Base-by-base conservation (phyloP, 768 basidiomycete genomes). In the Calocera viscosa region DNA sequence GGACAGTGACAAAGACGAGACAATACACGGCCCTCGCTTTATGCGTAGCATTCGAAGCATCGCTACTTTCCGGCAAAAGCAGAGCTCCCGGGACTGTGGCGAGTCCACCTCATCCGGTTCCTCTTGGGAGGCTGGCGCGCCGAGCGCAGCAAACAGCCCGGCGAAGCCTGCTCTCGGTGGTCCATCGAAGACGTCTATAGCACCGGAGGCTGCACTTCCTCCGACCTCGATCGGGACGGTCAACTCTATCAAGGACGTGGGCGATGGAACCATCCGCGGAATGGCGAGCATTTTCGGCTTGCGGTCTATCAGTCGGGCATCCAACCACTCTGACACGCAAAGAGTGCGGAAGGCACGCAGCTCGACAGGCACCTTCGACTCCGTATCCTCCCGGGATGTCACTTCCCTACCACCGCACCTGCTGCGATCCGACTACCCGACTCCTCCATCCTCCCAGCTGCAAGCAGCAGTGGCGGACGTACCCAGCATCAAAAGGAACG, bases 31-130 rank as follows among this genome's bases (percentile, higher is more conserved):
- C 3, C 53, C 53, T 5, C 53, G 53, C 16, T 60, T 60, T 22
- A 60, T 60, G 53, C 53, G 53, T 32, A 60, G 53, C 30, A 60
- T 60, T 26, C 53, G 53, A 2, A 60, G 53, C 53, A 60, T 60
- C 26, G 53, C 53, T 60, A 60, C 53, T 2, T 60, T 60, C 53
- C 53, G 53, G 14, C 53, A 60, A 26, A 60, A 60, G 53, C 53
- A 60, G 53, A 30, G 8, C 14, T 2, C 26, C 16, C 53, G 53
- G 2, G 53, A 60, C 11, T 10, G 53, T 10, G 53, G 53, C 16
- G 14, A 32, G 30, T 60, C 53, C 26, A 60, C 53, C 5, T 60
- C 53, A 3, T 60, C 53, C 10, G 53, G 53, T 19, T 60, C 53
- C 10, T 60, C 53, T 2, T 60, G 11, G 11, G 53, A 60, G 19